Conservation (phyloP, 2,329 filamentous ascomycete species). For the Stromatinia cepivora region DNA sequence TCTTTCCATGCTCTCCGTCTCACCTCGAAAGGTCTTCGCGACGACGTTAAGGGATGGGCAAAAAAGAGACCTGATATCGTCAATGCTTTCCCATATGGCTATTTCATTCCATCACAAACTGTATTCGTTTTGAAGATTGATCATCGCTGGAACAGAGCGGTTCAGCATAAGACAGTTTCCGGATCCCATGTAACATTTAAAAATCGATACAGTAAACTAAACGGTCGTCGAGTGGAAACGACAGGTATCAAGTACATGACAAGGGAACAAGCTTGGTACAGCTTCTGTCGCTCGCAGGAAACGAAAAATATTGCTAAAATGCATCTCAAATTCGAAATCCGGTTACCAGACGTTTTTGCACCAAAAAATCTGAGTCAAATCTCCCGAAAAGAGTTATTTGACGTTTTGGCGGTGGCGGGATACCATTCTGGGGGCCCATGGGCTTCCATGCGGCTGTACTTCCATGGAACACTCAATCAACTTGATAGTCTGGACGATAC, state of each 20-base stretch:
- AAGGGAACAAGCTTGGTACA: background rate
- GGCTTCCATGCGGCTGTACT: background rate
- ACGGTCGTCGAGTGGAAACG: accelerated
- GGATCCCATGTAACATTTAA: background rate
- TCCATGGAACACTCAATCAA: background rate
- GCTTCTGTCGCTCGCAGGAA: background rate
- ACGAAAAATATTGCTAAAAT: background rate
- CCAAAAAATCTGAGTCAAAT: background rate
- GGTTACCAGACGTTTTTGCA: accelerated
- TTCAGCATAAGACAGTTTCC: slow-evolving; percentile 1
- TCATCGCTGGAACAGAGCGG: background rate
- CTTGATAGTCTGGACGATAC: background rate
- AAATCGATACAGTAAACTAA: accelerated
- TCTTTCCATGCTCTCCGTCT: background rate
- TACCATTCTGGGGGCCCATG: background rate
- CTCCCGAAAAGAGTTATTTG: background rate
- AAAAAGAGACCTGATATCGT: background rate
- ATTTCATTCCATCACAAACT: background rate
- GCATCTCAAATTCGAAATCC: background rate
- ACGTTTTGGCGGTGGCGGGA: accelerated
- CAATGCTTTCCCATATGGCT: slow-evolving; percentile 4
- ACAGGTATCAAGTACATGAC: background rate
- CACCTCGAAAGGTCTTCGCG: slow-evolving; percentile 3
- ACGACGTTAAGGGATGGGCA: background rate
- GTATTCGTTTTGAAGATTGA: background rate